Percentiles rank a stretch among this genome's conserved stretches.
These are phyloP conservation scores for Carex arenaria DNA, from an alignment of 202 grass and related monocot genomes.

Conservation along the genomic window DNA sequence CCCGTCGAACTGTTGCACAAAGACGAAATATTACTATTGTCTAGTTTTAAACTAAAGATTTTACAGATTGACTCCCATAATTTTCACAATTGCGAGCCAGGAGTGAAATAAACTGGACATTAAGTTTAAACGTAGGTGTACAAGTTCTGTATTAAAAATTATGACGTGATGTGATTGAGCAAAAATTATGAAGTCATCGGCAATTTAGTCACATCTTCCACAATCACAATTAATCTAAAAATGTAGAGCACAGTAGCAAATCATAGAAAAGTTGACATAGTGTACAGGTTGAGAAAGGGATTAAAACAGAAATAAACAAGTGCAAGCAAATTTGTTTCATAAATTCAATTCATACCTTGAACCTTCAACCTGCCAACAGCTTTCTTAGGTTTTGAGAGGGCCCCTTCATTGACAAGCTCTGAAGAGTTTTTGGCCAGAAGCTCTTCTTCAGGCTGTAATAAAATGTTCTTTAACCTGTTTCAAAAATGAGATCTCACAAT, in stretches of 20 bases:
- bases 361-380: slow-evolving; percentile 96
- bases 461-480: slow-evolving; percentile 73
- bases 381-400: slow-evolving; percentile 83
- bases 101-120: not conserved
- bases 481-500: not conserved
- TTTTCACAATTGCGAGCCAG: not conserved
- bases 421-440: slow-evolving; percentile 68
- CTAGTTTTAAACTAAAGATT: not conserved
- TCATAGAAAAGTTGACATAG: not conserved
- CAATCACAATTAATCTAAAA: not conserved
- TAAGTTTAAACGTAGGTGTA: not conserved
- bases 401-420: slow-evolving; percentile 73
- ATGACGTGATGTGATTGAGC: not conserved
- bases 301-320: not conserved
- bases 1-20: slow-evolving; percentile 63
- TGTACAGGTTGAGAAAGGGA: not conserved
- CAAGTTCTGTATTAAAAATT: not conserved
- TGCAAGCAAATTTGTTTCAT: not conserved
- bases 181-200: not conserved
- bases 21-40: not conserved
- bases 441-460: slow-evolving; percentile 94
- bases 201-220: not conserved
- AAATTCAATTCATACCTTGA: slow-evolving; percentile 55
- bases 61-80: not conserved
- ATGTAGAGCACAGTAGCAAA: not conserved